A percentile compares a stretch with the other conserved stretches of the same genome.
phyloP scores from a whole-genome alignment of 2,329 filamentous ascomycete species.

The Aspergillus novoparasiticus region DNA sequence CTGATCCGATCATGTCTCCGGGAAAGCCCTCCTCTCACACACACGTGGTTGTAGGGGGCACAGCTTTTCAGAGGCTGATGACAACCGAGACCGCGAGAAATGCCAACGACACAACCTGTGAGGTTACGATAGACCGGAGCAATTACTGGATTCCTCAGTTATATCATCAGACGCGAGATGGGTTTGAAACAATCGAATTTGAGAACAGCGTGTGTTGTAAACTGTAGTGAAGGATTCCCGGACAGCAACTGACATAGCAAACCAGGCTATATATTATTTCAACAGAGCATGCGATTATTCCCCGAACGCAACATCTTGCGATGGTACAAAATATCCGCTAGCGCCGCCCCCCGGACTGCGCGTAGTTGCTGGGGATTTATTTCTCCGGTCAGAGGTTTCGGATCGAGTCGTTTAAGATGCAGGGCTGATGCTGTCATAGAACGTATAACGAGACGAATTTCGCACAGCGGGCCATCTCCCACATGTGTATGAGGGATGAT shows the following conservation, averaged over 20 bases:
- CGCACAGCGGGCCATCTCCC: slow-evolving; percentile 55
- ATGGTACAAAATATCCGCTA: slow-evolving; percentile 8
- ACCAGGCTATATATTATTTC: slow-evolving; percentile 26
- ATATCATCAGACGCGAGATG: slow-evolving; percentile 54
- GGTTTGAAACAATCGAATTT: slow-evolving; percentile 22
- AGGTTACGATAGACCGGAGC: slow-evolving; percentile 67
- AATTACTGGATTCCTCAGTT: slow-evolving; percentile 78
- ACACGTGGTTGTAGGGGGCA: slow-evolving; percentile 71
- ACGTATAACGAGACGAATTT: slow-evolving; percentile 21
- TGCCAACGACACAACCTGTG: slow-evolving; percentile 54
- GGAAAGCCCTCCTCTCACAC: slow-evolving; percentile 63
- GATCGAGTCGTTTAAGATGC: not conserved
- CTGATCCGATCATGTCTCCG: slow-evolving; percentile 69
- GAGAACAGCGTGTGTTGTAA: slow-evolving; percentile 18
- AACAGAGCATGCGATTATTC: slow-evolving; percentile 25
- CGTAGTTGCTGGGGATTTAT: slow-evolving; percentile 24
- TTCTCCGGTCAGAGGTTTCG: slow-evolving; percentile 15
- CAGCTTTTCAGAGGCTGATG: slow-evolving; percentile 65
- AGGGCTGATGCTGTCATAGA: slow-evolving; percentile 7
- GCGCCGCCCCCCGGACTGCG: slow-evolving; percentile 28
- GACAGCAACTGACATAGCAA: not conserved
- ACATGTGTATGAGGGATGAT: slow-evolving; percentile 57
- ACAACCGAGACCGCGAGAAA: slow-evolving; percentile 59
- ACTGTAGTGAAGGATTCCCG: not conserved
- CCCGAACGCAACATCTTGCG: slow-evolving; percentile 15